Base-by-base conservation (phyloP, 345 rosid species). In the Raphanus sativus region DNA sequence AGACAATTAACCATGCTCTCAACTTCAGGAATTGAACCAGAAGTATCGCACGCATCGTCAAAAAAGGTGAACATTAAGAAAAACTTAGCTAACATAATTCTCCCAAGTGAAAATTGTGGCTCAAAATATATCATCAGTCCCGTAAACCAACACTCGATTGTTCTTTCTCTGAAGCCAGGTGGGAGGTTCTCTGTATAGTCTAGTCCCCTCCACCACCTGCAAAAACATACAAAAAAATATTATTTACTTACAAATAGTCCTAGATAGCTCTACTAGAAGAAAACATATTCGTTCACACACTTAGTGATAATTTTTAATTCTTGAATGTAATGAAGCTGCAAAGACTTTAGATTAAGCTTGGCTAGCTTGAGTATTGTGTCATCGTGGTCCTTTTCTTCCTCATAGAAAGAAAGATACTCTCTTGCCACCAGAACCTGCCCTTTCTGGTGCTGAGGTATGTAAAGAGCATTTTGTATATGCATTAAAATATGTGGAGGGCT, bases 21-120 rank as follows among this genome's bases (percentile, higher is more conserved):
- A 29, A 40, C 60, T 56, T 75, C 73, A 29, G 24, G 21, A 40
- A 75, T 10, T 0, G 73, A 75, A 42, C 42, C 73, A 66, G 58
- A 9, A 3, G 30, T 36, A 28, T 75, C 78, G 9, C 73, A 75
- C 5, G 45, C 63, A 0, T 75, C 78, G 8, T 75, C 78, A 8
- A 75, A 2, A 40, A 56, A 52, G 1, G 66, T 28, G 6, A 66
- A 2, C 8, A 13, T 0, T 58, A 56, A 6, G 38, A 15, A 16
- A 4, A 75, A 58, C 60, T 75, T 75, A 30, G 78, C 48, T 16
- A 34, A 58, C 66, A 58, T 66, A 13, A 75, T 40, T 59, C 79
- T 75, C 4, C 67, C 79, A 30, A 59, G 52, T 67, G 73, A 68
- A 30, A 30, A 25, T 3, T 75, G 73, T 21, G 74, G 79, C 62